Conservation (phyloP, 495 filamentous ascomycete species). For the Chaetomium cochliodes region DNA sequence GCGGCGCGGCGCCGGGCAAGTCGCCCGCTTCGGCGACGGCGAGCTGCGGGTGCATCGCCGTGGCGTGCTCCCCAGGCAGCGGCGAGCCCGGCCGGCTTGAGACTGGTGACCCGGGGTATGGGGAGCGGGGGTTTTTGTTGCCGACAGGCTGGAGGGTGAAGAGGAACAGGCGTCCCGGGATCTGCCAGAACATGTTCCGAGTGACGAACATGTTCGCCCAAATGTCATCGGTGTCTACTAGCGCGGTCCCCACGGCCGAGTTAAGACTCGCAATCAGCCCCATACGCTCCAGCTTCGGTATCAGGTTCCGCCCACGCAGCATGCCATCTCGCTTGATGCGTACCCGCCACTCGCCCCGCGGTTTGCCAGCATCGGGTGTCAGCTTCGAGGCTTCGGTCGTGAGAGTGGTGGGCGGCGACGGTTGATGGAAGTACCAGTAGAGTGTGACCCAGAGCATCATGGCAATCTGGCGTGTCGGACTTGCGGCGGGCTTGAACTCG, state of each 20-base stretch:
- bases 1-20: slow-evolving; percentile 31
- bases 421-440: slow-evolving; percentile 96
- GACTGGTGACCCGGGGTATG: slow-evolving; percentile 56
- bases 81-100: slow-evolving; percentile 61
- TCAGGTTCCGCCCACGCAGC: slow-evolving; percentile 72
- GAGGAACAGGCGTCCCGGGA: slow-evolving; percentile 81
- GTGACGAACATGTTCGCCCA: slow-evolving; percentile 84
- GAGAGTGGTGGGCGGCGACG: slow-evolving; percentile 55
- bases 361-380: slow-evolving; percentile 66
- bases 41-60: slow-evolving; percentile 13
- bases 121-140: slow-evolving; percentile 41
- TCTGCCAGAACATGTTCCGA: slow-evolving; percentile 84
- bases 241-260: slow-evolving; percentile 66
- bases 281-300: slow-evolving; percentile 94
- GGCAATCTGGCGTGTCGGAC: slow-evolving; percentile 81
- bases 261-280: slow-evolving; percentile 75
- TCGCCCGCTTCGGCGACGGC: slow-evolving; percentile 31
- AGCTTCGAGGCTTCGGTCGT: slow-evolving; percentile 59
- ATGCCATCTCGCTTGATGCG: slow-evolving; percentile 83
- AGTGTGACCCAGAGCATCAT: slow-evolving; percentile 96
- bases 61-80: slow-evolving; percentile 40
- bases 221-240: slow-evolving; percentile 60
- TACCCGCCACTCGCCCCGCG: slow-evolving; percentile 84
- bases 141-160: slow-evolving; percentile 70
- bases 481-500: slow-evolving; percentile 75